Conservation (phyloP, 2,329 filamentous ascomycete species). For the Biscogniauxia marginata region DNA sequence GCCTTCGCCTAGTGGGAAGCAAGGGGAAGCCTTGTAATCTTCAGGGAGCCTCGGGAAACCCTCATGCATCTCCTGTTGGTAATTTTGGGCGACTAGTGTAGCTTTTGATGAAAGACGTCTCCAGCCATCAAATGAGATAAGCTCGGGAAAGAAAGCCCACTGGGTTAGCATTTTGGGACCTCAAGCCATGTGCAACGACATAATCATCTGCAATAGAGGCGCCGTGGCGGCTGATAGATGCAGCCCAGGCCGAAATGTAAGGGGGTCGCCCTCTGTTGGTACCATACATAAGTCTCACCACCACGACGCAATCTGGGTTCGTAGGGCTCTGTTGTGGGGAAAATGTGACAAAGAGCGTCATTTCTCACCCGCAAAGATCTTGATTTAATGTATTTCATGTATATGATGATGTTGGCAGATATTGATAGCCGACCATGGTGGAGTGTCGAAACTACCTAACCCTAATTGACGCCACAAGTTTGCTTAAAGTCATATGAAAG, state of each 20-base stretch:
- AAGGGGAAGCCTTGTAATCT: neutral
- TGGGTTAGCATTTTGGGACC: neutral
- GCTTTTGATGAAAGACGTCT: neutral
- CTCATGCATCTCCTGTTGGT: neutral
- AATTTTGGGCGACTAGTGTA: neutral
- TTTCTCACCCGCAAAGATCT: neutral
- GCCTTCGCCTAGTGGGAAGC: neutral
- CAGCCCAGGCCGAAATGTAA: neutral
- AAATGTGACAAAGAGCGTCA: neutral
- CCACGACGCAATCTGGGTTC: neutral
- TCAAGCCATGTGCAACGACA: neutral
- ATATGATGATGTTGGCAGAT: neutral
- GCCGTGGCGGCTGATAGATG: neutral
- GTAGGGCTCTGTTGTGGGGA: neutral
- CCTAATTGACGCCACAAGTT: neutral
- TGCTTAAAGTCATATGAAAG: neutral
- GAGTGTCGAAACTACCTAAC: neutral
- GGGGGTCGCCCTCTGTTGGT: neutral
- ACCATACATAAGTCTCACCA: neutral
- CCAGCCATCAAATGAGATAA: neutral
- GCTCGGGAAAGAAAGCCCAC: neutral
- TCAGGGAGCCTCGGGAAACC: neutral
- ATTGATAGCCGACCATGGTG: neutral
- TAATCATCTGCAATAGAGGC: neutral
- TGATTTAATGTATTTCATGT: neutral